Percentiles rank a stretch among this genome's conserved stretches.
Evolutionary conservation across 345 rosid species (phyloP).

Genomic region (Syzygium jambos): DNA sequence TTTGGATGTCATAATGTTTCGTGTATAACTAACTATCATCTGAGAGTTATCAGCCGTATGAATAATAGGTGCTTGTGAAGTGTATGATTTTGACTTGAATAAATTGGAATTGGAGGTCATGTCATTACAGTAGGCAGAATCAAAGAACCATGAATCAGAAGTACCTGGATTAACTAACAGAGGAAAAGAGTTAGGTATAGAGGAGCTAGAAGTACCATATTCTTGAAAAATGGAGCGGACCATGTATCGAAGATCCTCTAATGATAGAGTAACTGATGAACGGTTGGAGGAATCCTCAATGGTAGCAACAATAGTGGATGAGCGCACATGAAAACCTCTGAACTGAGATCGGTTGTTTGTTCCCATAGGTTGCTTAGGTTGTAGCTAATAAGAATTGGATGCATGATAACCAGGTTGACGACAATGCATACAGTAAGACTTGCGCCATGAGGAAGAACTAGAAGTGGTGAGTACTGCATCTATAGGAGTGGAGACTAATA

Average conservation of each 20-base stretch:
- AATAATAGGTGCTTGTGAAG: not conserved
- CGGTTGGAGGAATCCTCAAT: not conserved
- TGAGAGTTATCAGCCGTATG: not conserved
- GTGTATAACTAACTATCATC: not conserved
- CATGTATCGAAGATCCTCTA: too few species aligned
- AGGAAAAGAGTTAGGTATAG: not conserved
- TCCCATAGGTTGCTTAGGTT: not conserved
- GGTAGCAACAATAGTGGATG: not conserved
- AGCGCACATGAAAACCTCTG: rapidly evolving
- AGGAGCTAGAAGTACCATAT: too few species aligned
- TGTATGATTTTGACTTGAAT: not conserved
- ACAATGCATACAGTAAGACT: too few species aligned
- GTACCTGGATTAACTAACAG: not conserved
- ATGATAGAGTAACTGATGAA: not conserved
- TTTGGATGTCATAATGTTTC: not conserved
- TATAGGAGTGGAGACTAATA: too few species aligned
- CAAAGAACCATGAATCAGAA: not conserved
- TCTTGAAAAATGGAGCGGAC: not conserved
- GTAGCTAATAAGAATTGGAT: not conserved
- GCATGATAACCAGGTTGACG: not conserved
- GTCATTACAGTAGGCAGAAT: not conserved
- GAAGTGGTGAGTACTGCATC: not conserved
- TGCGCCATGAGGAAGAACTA: not conserved
- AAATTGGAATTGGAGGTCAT: not conserved
- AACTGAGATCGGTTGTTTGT: not conserved